Evolutionary conservation across 768 basidiomycete species (phyloP), one percentile per base, ranked within the genome.

Genomic region (Hygrophorus pudorinus): DNA sequence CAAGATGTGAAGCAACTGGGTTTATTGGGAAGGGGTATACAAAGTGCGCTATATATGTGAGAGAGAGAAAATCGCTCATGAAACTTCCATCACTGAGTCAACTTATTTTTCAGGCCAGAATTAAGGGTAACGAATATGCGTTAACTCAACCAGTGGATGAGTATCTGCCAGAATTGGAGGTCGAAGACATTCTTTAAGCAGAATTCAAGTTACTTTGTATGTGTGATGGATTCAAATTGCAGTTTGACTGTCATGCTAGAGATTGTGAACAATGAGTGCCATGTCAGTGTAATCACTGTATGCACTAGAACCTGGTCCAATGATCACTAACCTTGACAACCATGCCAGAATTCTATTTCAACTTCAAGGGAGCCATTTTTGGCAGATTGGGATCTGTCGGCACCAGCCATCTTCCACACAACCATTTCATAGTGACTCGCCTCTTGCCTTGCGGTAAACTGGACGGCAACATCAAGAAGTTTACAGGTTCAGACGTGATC

Each of bases 371-470:
- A 6, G 51, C 51, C 3, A 33, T 52, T 20, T 33, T 52, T 12
- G 51, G 51, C 1, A 34, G 28, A 1, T 17, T 51, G 14, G 47
- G 53, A 20, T 33, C 50, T 12, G 49, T 29, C n/a, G 20, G 46
- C 7, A 34, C 40, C 20, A 40, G 21, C 17, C 12, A 27, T 13
- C 42, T 55, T 2, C 42, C 41, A 0, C 40, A 41, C 24, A 5
- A 8, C n/a, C 24, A 55, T 24, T 57, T 57, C 27, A 42, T 56
- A 10, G 53, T 50, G 5, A 56, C 55, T 14, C 44, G n/a, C 10
- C 32, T 49, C 5, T 46, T 54, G 1, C 55, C 49, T 1, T 51
- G 50, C 16, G 48, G 48, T 1, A 21, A 33, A 0, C 42, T 44
- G 16, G 41, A 54, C 32, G 30, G 34, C 2, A 48, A 41, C 0